Conservation (phyloP, 2,329 filamentous ascomycete genomes). For the Penicillium sp. region DNA sequence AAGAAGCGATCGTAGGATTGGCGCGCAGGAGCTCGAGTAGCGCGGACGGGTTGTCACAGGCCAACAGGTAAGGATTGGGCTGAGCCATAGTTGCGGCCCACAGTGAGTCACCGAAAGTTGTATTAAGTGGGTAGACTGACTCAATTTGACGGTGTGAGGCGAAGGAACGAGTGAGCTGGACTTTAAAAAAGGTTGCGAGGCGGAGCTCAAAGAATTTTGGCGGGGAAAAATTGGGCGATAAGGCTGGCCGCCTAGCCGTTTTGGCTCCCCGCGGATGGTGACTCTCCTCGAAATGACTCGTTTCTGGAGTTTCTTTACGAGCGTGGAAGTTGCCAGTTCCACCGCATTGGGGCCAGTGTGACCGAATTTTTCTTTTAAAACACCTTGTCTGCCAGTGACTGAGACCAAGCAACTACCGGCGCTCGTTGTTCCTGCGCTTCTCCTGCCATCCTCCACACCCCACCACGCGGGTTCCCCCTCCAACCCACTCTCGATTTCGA, state of each 20-base stretch:
- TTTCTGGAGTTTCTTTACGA: not conserved
- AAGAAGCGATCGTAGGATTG: constrained; percentile 74
- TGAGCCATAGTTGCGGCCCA: constrained; percentile 38
- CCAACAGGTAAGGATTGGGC: constrained; percentile 71
- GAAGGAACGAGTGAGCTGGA: not conserved
- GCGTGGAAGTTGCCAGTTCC: constrained; percentile 4
- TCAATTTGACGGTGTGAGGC: not conserved
- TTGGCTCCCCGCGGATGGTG: constrained; percentile 29
- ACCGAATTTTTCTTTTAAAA: not conserved
- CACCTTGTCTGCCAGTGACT: not conserved
- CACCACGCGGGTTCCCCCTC: constrained; percentile 17
- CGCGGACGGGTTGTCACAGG: constrained; percentile 76
- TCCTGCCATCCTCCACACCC: constrained; percentile 2
- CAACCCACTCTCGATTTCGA: constrained; percentile 1
- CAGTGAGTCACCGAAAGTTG: constrained; percentile 14
- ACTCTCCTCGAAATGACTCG: constrained; percentile 15
- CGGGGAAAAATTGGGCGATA: constrained; percentile 16
- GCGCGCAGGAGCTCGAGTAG: constrained; percentile 75
- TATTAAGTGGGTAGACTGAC: not conserved
- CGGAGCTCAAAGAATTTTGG: constrained; percentile 5
- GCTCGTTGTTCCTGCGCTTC: not conserved
- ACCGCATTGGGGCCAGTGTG: not conserved
- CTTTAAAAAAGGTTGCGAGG: not conserved
- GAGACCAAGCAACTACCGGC: not conserved
- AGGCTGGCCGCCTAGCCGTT: constrained; percentile 25